Evolutionary conservation across 2,329 filamentous ascomycete genomes (phyloP), one percentile per base, ranked within the genome.

Genomic region (Juglanconis sp.): DNA sequence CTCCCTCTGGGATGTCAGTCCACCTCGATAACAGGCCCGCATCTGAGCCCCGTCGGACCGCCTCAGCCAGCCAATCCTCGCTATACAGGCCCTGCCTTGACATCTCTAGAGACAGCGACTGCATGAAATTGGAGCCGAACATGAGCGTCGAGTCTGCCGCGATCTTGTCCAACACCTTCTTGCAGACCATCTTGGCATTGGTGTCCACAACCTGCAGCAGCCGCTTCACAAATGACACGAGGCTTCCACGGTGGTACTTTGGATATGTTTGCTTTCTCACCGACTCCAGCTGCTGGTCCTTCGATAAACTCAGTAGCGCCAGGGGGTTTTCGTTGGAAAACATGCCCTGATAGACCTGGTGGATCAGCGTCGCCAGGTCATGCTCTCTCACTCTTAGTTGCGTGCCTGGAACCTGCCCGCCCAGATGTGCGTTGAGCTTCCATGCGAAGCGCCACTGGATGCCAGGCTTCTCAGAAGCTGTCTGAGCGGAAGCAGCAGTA

Each of bases 331-430:
- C 79, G 30, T 69, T 52, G 24, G 68, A 55, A 51, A 84, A 82
- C 73, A 84, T 79, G 7, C 73, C 65, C 11, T 72, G 64, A 64
- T 82, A 83, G 2, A 81, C 64, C 3, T 70, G 60, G 55, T 77
- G 75, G 2, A 82, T 62, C 9, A 78, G 62, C 3, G 63, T 63
- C 2, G 74, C 74, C 1, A 85, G 69, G 8, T 74, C 68, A 3
- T 71, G 63, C 0, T 73, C 65, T 0, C 77, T 73, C 13, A 80
- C 31, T 65, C 63, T 36, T 10, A 67, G 24, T n/a, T 58, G 63
- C 17, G 35, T 53, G 35, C 17, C 67, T 57, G 4, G 65, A 65
- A 57, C 53, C 5, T 50, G 38, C 10, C 57, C 52, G 3, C 57
- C 56, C 40, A 70, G 57, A 38, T 63, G 59, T 15, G 59, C 53